Conservation (phyloP, 139 green algal genomes). For the Tetradesmus lagerheimii region DNA sequence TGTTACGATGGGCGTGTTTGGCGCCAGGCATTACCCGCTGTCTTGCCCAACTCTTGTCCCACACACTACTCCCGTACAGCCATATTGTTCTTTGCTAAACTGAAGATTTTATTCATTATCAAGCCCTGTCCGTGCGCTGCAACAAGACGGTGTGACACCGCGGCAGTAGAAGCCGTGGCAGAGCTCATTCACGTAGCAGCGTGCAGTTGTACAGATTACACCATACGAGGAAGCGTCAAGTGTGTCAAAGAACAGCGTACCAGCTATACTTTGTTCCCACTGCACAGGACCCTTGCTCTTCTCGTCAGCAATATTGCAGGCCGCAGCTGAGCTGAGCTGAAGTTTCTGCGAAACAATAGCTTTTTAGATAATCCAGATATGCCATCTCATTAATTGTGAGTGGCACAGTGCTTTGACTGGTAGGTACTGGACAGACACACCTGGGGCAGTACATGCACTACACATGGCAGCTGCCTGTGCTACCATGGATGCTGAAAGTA, state of each 20-base stretch:
- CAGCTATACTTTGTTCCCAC: too few species aligned
- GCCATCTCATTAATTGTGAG: not conserved
- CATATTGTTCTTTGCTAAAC: not conserved
- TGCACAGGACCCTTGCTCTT: not conserved
- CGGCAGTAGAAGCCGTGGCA: not conserved
- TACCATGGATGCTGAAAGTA: not conserved
- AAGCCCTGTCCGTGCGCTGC: not conserved
- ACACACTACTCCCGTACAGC: too few species aligned
- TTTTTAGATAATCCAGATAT: too few species aligned
- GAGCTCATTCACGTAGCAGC: not conserved
- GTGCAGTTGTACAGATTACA: not conserved
- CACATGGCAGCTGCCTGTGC: not conserved
- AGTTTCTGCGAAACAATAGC: too few species aligned
- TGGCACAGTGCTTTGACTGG: not conserved
- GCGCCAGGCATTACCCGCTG: too few species aligned
- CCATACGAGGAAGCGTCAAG: too few species aligned
- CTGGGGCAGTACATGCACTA: not conserved
- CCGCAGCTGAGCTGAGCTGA: not conserved
- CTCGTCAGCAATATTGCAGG: not conserved
- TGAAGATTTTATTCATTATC: too few species aligned
- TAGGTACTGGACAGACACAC: not conserved
- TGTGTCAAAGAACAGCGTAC: too few species aligned
- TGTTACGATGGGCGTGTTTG: too few species aligned
- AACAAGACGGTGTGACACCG: not conserved
- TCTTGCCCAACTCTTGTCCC: too few species aligned